Base-by-base conservation (phyloP, 2,329 filamentous ascomycete genomes). In the Sclerotinia minor region DNA sequence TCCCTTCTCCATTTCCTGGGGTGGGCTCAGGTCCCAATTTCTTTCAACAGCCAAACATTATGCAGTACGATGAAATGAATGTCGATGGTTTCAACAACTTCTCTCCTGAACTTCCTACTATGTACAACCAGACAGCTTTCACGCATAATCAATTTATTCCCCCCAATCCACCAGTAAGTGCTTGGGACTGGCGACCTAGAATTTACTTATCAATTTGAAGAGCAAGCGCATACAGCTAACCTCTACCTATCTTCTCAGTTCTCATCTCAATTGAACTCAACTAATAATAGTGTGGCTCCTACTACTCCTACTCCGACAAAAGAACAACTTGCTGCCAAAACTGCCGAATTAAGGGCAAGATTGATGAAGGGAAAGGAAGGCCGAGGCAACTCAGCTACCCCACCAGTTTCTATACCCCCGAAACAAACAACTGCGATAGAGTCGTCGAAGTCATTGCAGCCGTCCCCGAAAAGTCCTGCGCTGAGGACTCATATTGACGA, bases 281-380 rank as follows among this genome's bases (percentile, higher is more conserved):
- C 67, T 65, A 70, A 67, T 67, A n/a, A 55, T 32, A 67, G 69
- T 54, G 50, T 26, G 13, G 54, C 68, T 17, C 50, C 66, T 58
- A 50, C 57, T 52, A 65, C 70, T 24, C 59, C 67, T 38, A 29
- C 67, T 32, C 72, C 69, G 41, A 70, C 71, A 67, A 68, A 70
- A 41, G 67, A 70, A n/a, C 71, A 73, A 49, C 71, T 77, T 38
- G 74, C 72, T 65, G 71, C 72, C 19, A 71, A 74, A 71, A 75
- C 75, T 29, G 74, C 73, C 53, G 73, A 77, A 71, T 60, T 78
- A 41, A 78, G 76, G 58, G 76, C 74, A 52, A 65, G 74, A 66
- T 65, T 78, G 35, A 57, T 77, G 58, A 75, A 72, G 60, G 57
- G 59, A 47, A 69, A 69, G 69, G 70, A 71, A 69, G 69, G 67